These are phyloP conservation scores for Echinosophora koreensis DNA, from an alignment of 306 rosid genomes.

Conservation along the genomic window DNA sequence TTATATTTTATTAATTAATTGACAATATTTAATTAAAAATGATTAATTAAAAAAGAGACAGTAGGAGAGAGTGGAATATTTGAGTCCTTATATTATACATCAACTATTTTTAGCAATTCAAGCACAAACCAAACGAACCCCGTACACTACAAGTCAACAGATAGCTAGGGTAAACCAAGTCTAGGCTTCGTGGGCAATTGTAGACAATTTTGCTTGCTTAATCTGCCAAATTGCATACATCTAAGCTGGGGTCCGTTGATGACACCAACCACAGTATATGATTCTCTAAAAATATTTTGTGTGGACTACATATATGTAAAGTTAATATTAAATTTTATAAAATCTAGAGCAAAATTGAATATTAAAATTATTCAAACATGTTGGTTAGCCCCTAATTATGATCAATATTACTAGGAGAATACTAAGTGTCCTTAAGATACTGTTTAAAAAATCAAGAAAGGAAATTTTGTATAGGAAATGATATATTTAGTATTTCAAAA, in stretches of 20 bases:
- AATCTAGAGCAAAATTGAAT: too few relatives aligned
- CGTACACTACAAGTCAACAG: background rate
- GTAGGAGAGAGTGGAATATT: background rate
- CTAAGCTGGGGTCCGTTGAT: constrained; percentile 31
- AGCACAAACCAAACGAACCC: background rate
- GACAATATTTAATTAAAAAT: background rate
- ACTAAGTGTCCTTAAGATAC: too few relatives aligned
- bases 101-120: background rate
- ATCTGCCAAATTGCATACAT: background rate
- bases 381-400: too few relatives aligned
- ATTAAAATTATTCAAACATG: too few relatives aligned
- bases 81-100: background rate
- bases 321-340: too few relatives aligned
- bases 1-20: background rate
- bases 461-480: too few relatives aligned
- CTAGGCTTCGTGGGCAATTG: background rate
- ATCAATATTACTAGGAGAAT: too few relatives aligned
- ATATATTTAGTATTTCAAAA: too few relatives aligned
- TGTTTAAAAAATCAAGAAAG: too few relatives aligned
- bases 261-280: background rate
- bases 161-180: background rate
- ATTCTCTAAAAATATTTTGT: background rate
- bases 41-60: background rate
- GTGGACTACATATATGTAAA: too few relatives aligned
- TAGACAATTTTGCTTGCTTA: background rate